A percentile compares a stretch with the other conserved stretches of the same genome.
These are phyloP conservation scores for Quercus phellos DNA, from an alignment of 331 rosid species.

Conservation along the genomic window DNA sequence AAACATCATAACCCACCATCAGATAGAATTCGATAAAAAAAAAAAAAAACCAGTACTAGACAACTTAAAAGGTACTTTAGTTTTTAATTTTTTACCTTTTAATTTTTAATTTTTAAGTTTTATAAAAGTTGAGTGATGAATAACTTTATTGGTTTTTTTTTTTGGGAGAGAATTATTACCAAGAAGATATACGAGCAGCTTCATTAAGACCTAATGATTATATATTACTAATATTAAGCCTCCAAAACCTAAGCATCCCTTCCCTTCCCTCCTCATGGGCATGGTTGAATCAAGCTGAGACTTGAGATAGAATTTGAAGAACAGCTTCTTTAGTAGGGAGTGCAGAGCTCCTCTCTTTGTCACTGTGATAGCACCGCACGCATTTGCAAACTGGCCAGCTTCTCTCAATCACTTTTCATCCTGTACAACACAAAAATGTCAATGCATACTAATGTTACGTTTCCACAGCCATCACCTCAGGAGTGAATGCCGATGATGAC, in stretches of 20 bases:
- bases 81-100: no score
- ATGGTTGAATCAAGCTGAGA: neutral
- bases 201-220: no score
- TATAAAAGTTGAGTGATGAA: no score
- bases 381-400: conserved; percentile 33
- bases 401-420: conserved; percentile 30
- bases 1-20: neutral
- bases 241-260: neutral
- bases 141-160: no score
- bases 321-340: conserved; percentile 22
- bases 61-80: neutral
- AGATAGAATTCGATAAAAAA: neutral
- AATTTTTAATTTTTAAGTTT: no score
- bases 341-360: conserved; percentile 26
- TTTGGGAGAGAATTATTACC: no score
- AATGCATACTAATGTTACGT: neutral
- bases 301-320: neutral
- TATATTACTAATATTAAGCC: neutral
- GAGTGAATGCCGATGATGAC: neutral
- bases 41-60: neutral
- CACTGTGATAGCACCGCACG: conserved; percentile 22
- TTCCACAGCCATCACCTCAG: neutral
- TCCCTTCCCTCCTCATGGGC: neutral
- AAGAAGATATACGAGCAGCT: no score
- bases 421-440: conserved; percentile 1